A percentile compares a stretch with the other conserved stretches of the same genome.
Conservation (phyloP, 805 yeast genomes). For the Candida insectorum region DNA sequence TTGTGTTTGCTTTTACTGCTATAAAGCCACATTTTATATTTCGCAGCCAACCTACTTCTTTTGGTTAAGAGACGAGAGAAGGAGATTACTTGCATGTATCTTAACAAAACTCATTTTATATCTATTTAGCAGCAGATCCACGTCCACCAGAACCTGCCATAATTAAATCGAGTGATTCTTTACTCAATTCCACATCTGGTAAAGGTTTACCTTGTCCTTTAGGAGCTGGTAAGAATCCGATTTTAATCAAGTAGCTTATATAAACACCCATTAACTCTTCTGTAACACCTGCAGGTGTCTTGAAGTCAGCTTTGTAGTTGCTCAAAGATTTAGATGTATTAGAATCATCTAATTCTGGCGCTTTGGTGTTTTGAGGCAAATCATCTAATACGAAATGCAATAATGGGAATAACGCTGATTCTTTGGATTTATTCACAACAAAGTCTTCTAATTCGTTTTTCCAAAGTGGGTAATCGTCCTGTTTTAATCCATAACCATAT, state of each 20-base stretch:
- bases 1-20: no score
- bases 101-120: no score
- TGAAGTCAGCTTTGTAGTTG: slow-evolving; percentile 46
- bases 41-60: no score
- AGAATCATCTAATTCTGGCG: slow-evolving; percentile 90
- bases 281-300: slow-evolving; percentile 76
- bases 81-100: no score
- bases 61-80: no score
- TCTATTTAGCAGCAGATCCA: slow-evolving; percentile 54
- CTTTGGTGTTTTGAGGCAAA: slow-evolving; percentile 85
- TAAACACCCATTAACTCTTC: slow-evolving; percentile 66
- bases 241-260: slow-evolving; percentile 72
- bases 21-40: no score
- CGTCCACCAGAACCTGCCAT: slow-evolving; percentile 73
- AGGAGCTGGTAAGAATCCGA: slow-evolving; percentile 77
- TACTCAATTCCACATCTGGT: slow-evolving; percentile 55
- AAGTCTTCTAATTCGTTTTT: slow-evolving; percentile 67
- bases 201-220: slow-evolving; percentile 38
- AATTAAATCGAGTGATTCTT: slow-evolving; percentile 54
- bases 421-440: slow-evolving; percentile 71
- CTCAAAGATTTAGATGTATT: slow-evolving; percentile 71
- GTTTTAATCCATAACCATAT: slow-evolving; percentile 70
- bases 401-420: slow-evolving; percentile 87
- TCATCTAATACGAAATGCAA: slow-evolving; percentile 92
- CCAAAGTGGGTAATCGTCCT: slow-evolving; percentile 76